These are phyloP conservation scores for Hirsutella rhossiliensis DNA, from an alignment of 2,329 filamentous ascomycete genomes.

Conservation along the genomic window DNA sequence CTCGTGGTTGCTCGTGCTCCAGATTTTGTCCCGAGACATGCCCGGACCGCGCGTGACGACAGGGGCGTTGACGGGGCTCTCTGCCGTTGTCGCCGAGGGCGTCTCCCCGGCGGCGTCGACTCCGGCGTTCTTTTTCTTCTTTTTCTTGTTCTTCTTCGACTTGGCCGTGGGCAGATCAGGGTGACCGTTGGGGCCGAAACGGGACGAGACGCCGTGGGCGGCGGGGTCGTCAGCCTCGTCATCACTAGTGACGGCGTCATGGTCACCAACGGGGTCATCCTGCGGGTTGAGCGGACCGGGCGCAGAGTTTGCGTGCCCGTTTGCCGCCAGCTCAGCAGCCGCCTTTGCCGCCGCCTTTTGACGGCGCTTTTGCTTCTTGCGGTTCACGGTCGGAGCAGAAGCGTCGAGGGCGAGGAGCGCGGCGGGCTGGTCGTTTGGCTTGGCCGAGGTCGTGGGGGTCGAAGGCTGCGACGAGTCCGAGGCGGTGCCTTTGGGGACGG, in stretches of 20 bases:
- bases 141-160: conserved; percentile 54
- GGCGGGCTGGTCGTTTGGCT: conserved; percentile 15
- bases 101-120: conserved; percentile 9
- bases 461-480: conserved; percentile 43
- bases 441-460: conserved; percentile 31
- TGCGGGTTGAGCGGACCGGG: conserved; percentile 10
- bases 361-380: conserved; percentile 90
- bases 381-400: conserved; percentile 52
- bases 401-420: conserved; percentile 12
- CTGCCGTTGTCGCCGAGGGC: background rate
- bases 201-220: conserved; percentile 15
- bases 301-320: conserved; percentile 28
- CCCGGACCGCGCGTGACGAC: conserved; percentile 23
- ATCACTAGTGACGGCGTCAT: conserved; percentile 38
- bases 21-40: conserved; percentile 74
- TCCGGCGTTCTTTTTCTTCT: conserved; percentile 46
- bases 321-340: conserved; percentile 28
- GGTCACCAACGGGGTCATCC: conserved; percentile 21
- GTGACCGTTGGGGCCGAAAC: conserved; percentile 19
- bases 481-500: conserved; percentile 42
- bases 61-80: conserved; percentile 11
- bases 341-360: conserved; percentile 71
- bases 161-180: conserved; percentile 19
- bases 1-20: conserved; percentile 90
- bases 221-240: conserved; percentile 33